Evolutionary conservation across 2,329 filamentous ascomycete species (phyloP), one percentile per base, ranked within the genome.

Genomic region (Penicillium psychrosexuale): DNA sequence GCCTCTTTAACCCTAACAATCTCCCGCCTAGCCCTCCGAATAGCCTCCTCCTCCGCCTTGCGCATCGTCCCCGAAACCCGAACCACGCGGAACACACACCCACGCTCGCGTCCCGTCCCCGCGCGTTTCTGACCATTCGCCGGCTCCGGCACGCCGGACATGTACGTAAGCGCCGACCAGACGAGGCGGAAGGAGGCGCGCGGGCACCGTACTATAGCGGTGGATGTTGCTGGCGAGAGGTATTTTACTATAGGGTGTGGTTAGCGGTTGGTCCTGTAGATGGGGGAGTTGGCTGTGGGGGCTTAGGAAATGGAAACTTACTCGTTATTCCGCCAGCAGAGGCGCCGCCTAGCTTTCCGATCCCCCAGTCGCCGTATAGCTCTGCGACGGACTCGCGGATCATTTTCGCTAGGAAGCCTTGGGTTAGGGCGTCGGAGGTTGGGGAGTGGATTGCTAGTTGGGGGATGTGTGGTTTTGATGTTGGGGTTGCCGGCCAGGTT

Each of bases 31-130:
- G 91, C 90, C 57, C 90, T 81, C 4, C 86, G 82, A 65, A 97
- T 88, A 34, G 91, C 91, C 72, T 96, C 92, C 69, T 96, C 87
- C 73, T 97, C 92, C 2, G 86, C 88, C 73, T 96, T 96, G 64
- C 87, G 87, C 67, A 99, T 96, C 3, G 94, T 99, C 15, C 93
- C 94, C 61, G 90, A 94, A 13, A 97, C 90, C 58, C 90, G 83
- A 7, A 96, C 84, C 13, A 99, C 91, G 43, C 87, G 85, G 59
- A 96, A 89, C 1, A 93, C 87, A 66, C 92, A 96, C 0, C 83
- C 79, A 9, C 66, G 61, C 30, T 66, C 66, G 17, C 62, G 55
- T 6, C 59, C 63, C 9, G 49, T 51, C 48, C 58, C 66, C 17
- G 61, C 46, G 17, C 64, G 58, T 54, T 61, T 67, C 44, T 54